Percentiles rank a stretch among this genome's conserved stretches.
Conservation (phyloP, 768 basidiomycete species). For the Leccinum uliginosum region DNA sequence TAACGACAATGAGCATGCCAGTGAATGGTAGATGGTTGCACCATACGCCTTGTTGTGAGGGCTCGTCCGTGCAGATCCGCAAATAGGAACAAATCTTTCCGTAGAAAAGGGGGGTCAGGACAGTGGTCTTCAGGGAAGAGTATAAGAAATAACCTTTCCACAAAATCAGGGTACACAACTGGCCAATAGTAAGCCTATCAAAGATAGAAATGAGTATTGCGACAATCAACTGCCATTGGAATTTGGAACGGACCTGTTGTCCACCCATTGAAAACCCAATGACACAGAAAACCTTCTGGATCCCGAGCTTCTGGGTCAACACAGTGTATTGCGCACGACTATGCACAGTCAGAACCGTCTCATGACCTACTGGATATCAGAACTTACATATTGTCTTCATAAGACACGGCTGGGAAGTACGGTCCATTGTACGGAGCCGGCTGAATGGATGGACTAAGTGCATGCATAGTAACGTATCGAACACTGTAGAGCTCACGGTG, state of each 20-base stretch:
- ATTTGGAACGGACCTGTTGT: slow-evolving; percentile 36
- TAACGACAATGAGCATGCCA: slow-evolving; percentile 12
- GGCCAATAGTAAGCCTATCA: slow-evolving; percentile 54
- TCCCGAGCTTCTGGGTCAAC: slow-evolving; percentile 32
- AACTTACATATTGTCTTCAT: slow-evolving; percentile 53
- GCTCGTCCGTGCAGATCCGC: slow-evolving; percentile 55
- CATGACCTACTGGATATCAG: background rate
- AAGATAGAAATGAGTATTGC: background rate
- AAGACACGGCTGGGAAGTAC: slow-evolving; percentile 54
- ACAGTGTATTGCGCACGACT: slow-evolving; percentile 57
- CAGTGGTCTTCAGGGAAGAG: background rate
- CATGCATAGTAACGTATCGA: background rate
- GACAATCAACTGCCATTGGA: background rate
- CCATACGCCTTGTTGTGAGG: slow-evolving; percentile 53
- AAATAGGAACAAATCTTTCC: slow-evolving; percentile 39
- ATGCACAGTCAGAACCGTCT: background rate
- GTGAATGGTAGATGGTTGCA: background rate
- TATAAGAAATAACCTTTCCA: slow-evolving; percentile 37
- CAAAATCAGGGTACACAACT: slow-evolving; percentile 50
- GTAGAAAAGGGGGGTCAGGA: background rate
- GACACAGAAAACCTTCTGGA: slow-evolving; percentile 16
- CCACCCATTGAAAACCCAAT: slow-evolving; percentile 62
- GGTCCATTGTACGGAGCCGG: slow-evolving; percentile 55
- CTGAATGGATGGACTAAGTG: slow-evolving; percentile 25
- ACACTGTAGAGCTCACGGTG: slow-evolving; percentile 21